Evolutionary conservation across 2,329 filamentous ascomycete genomes (phyloP).

Genomic region (Scytalidium lignicola): DNA sequence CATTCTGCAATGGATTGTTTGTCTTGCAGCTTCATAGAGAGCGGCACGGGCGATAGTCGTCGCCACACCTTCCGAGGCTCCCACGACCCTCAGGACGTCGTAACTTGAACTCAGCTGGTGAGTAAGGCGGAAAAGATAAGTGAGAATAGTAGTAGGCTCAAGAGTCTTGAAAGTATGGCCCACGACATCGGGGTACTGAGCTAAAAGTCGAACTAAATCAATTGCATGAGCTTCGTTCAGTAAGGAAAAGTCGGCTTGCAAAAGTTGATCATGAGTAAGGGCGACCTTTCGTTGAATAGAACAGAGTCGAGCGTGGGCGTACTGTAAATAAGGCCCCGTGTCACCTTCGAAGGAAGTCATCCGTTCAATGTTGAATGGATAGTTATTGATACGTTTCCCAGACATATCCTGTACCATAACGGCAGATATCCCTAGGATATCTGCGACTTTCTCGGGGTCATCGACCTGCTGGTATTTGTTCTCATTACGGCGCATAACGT

Average conservation of each 20-base stretch:
- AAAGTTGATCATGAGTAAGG: constrained; percentile 51
- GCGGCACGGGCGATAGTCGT: constrained; percentile 40
- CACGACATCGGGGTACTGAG: constrained; percentile 79
- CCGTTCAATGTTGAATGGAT: constrained; percentile 67
- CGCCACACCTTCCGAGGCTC: constrained; percentile 65
- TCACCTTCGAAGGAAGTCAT: constrained; percentile 79
- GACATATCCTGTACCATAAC: constrained; percentile 98
- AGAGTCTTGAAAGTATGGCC: constrained; percentile 75
- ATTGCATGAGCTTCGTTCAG: constrained; percentile 65
- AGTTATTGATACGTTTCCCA: constrained; percentile 70
- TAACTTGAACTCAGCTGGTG: constrained; percentile 73
- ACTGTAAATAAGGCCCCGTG: constrained; percentile 76
- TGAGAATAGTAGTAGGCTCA: constrained; percentile 60
- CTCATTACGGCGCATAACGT: constrained; percentile 84
- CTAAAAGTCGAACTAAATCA: constrained; percentile 64
- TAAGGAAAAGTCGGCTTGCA: constrained; percentile 56
- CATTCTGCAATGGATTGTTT: constrained; percentile 76
- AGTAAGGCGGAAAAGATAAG: constrained; percentile 76
- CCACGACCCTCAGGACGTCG: constrained; percentile 71
- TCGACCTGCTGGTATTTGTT: constrained; percentile 86
- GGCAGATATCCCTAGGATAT: constrained; percentile 81
- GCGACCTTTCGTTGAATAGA: constrained; percentile 52
- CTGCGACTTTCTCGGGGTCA: constrained; percentile 72
- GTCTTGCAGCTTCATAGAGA: constrained; percentile 67
- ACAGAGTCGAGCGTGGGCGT: constrained; percentile 65